phyloP scores from a whole-genome alignment of 2,329 filamentous ascomycete genomes.

The Colletotrichum acutatum region DNA sequence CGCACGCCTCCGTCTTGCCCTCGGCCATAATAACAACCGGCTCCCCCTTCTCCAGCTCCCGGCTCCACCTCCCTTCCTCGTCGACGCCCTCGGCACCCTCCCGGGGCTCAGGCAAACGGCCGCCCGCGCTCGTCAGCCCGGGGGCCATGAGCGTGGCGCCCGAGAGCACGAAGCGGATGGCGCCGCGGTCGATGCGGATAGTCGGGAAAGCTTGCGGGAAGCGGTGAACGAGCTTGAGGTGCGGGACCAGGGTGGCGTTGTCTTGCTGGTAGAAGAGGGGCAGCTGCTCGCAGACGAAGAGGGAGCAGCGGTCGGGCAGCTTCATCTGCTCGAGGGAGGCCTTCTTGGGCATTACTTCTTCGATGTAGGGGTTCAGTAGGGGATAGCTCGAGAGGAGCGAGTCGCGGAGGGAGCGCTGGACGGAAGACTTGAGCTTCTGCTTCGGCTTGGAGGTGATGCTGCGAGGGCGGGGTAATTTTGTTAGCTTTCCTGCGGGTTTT shows the following conservation, averaged over 20 bases:
- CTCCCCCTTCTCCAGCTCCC: conserved; percentile 81
- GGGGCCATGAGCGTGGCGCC: conserved; percentile 97
- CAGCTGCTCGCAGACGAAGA: conserved; percentile 82
- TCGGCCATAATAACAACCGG: conserved; percentile 92
- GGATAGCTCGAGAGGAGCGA: conserved; percentile 89
- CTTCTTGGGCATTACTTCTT: conserved; percentile 96
- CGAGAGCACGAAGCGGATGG: conserved; percentile 94
- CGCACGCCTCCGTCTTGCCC: conserved; percentile 91
- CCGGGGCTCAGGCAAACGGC: conserved; percentile 73
- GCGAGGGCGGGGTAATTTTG: conserved; percentile 38
- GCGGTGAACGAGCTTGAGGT: conserved; percentile 88
- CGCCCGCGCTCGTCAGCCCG: conserved; percentile 86
- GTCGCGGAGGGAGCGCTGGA: conserved; percentile 86
- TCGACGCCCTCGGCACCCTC: conserved; percentile 58
- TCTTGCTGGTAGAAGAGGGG: conserved; percentile 94
- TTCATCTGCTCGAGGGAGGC: conserved; percentile 90
- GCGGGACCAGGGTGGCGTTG: conserved; percentile 81
- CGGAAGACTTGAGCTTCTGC: conserved; percentile 97
- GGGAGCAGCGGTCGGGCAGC: conserved; percentile 87
- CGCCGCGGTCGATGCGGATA: conserved; percentile 92
- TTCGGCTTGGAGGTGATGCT: conserved; percentile 83
- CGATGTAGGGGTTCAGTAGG: conserved; percentile 85
- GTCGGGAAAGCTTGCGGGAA: conserved; percentile 87
- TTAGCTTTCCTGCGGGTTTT: conserved; percentile 33
- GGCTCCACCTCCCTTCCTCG: conserved; percentile 66